Evolutionary conservation across 2,329 filamentous ascomycete species (phyloP), one percentile per base, ranked within the genome.

Genomic region (Dactylellina sp.): DNA sequence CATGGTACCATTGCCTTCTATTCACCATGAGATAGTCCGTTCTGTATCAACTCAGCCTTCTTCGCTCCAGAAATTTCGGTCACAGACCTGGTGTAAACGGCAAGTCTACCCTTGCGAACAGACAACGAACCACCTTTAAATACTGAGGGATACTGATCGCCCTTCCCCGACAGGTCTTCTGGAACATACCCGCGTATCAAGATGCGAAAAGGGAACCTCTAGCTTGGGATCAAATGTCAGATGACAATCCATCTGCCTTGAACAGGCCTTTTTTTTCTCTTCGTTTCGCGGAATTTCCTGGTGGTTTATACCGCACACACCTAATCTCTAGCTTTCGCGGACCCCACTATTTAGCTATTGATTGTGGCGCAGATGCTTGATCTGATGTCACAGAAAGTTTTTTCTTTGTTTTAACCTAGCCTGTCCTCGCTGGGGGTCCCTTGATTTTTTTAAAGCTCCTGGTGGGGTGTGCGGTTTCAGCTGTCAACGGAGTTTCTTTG

Each of bases 311-410:
- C 52, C 53, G 53, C 35, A 42, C 22, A 46, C 42, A 37, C 25
- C 39, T 39, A 56, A 56, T 65, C 14, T 20, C n/a, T 7, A 47
- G 16, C 22, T 47, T 32, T 22, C 18, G 52, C 57, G 32, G 25
- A 16, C 44, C 55, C 46, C 40, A 32, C 44, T 47, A 49, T 57
- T 32, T 32, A 5, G 4, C 9, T 32, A 9, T 32, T 49, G 46
- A 74, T 60, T 74, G 70, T 74, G 70, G 70, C 70, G 55, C 61
- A 66, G 70, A 74, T 74, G 70, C 70, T 74, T 60, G 68, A 61
- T 42, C 24, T 63, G 66, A 71, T 71, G 66, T 64, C 66, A 71
- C 59, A 46, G 50, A 50, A n/a, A n/a, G 52, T 53, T 59, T 46
- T 22, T 24, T 35, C 16, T n/a, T 55, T 20, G n/a, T 32, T 32